Conservation (phyloP, 2,329 filamentous ascomycete species). For the Sporothrix variecibatus region DNA sequence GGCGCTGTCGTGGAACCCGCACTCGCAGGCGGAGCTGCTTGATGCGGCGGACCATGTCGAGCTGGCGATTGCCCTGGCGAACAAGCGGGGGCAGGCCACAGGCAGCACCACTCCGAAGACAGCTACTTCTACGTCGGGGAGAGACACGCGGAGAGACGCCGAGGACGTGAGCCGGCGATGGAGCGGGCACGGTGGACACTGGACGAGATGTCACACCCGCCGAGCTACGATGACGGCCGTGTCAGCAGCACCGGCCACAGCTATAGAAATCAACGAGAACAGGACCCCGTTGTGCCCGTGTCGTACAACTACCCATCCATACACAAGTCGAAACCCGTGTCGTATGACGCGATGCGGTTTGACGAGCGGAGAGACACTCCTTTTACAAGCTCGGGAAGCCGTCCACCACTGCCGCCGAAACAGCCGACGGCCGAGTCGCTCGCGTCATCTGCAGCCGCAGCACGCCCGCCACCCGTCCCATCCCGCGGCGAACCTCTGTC, state of each 20-base stretch:
- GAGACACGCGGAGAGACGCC: constrained; percentile 32
- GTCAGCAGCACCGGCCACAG: neutral
- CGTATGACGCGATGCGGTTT: constrained; percentile 44
- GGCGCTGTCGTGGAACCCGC: constrained; percentile 51
- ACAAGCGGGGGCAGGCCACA: constrained; percentile 65
- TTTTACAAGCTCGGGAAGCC: constrained; percentile 26
- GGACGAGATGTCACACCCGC: constrained; percentile 37
- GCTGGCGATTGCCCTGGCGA: constrained; percentile 74
- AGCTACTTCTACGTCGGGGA: neutral
- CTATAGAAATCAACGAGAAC: neutral
- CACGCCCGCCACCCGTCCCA: constrained; percentile 16
- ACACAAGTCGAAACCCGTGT: constrained; percentile 51
- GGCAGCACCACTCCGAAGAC: no score
- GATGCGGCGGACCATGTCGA: constrained; percentile 72
- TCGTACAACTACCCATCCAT: constrained; percentile 61
- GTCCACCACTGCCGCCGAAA: constrained; percentile 44
- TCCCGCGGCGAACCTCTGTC: constrained; percentile 2
- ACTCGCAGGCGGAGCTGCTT: constrained; percentile 56
- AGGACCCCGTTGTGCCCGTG: constrained; percentile 21
- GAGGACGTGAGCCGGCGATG: constrained; percentile 46
- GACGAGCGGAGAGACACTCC: constrained; percentile 37
- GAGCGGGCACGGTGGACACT: constrained; percentile 53
- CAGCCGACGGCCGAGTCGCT: constrained; percentile 28
- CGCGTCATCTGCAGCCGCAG: neutral
- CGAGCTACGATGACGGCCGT: constrained; percentile 33